These are phyloP conservation scores for Debaryomyces psychrophilus DNA, from an alignment of 1,139 yeast genomes.

Conservation along the genomic window DNA sequence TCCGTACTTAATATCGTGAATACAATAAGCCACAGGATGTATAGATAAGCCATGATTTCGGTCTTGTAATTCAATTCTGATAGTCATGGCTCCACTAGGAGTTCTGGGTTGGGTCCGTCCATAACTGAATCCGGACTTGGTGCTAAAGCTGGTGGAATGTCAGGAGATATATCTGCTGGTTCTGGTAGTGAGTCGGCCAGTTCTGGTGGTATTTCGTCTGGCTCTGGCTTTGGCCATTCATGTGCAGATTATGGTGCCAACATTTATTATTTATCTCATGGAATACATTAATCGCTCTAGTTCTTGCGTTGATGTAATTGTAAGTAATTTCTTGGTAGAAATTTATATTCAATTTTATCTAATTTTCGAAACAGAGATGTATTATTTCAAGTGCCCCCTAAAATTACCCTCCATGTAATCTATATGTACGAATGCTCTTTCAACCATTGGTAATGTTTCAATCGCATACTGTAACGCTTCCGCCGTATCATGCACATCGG, in stretches of 20 bases:
- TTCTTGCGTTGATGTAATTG: neutral
- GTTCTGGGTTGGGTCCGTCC: no score
- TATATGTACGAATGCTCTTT: slow-evolving; percentile 79
- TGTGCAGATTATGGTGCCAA: neutral
- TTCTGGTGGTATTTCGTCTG: neutral
- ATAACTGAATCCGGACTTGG: no score
- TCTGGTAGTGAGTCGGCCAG: neutral
- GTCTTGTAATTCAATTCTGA: no score
- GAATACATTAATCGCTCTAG: neutral
- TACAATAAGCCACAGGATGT: no score
- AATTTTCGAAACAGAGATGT: neutral
- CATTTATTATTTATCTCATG: neutral
- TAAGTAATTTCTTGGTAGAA: slow-evolving; percentile 1
- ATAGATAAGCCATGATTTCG: no score
- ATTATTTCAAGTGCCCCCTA: slow-evolving; percentile 48
- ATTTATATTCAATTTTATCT: slow-evolving; percentile 2
- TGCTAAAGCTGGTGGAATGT: neutral
- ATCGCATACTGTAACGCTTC: slow-evolving; percentile 81
- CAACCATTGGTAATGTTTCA: slow-evolving; percentile 75
- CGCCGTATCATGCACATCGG: slow-evolving; percentile 79
- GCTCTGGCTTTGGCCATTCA: neutral
- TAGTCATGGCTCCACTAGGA: no score
- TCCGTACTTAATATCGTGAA: no score
- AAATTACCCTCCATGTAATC: slow-evolving; percentile 65
- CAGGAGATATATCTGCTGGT: neutral